Evolutionary conservation across 192 early-diverging fungal species (phyloP).

Genomic region (Mortierella hygrophila): DNA sequence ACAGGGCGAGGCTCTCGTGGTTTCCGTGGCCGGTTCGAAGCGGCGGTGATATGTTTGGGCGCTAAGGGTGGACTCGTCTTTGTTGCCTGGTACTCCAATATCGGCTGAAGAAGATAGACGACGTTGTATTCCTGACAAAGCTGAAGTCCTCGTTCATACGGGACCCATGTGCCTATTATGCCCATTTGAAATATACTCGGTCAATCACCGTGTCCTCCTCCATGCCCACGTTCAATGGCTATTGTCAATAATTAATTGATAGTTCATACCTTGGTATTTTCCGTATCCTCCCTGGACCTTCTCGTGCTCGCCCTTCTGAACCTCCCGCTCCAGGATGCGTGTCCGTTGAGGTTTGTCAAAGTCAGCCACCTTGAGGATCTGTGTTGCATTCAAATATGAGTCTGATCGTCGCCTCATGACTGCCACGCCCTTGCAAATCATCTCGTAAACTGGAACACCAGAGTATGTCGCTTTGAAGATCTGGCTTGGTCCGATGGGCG

Average conservation of each 20-base stretch:
- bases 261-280: slow-evolving; percentile 94
- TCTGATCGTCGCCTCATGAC: slow-evolving; percentile 89
- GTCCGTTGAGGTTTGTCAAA: slow-evolving; percentile 94
- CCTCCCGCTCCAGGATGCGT: slow-evolving; percentile 93
- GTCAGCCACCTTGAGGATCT: slow-evolving; percentile 96
- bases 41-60: slow-evolving; percentile 69
- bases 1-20: slow-evolving; percentile 55
- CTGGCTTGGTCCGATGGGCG: slow-evolving; percentile 29
- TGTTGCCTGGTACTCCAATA: slow-evolving; percentile 85
- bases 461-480: slow-evolving; percentile 95
- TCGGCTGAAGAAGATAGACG: slow-evolving; percentile 75
- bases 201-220: not conserved
- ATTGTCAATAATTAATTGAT: slow-evolving; percentile 57
- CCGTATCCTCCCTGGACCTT: slow-evolving; percentile 99
- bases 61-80: slow-evolving; percentile 65
- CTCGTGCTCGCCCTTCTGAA: slow-evolving; percentile 89
- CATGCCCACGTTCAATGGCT: slow-evolving; percentile 21
- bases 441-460: slow-evolving; percentile 95
- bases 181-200: not conserved
- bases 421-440: slow-evolving; percentile 81
- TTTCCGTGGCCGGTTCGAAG: slow-evolving; percentile 63
- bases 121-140: slow-evolving; percentile 87
- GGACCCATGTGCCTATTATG: slow-evolving; percentile 78
- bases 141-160: slow-evolving; percentile 83
- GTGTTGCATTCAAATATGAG: slow-evolving; percentile 96